These are phyloP conservation scores for Scedosporium aurantiacum DNA, from an alignment of 2,329 filamentous ascomycete genomes.

Conservation along the genomic window DNA sequence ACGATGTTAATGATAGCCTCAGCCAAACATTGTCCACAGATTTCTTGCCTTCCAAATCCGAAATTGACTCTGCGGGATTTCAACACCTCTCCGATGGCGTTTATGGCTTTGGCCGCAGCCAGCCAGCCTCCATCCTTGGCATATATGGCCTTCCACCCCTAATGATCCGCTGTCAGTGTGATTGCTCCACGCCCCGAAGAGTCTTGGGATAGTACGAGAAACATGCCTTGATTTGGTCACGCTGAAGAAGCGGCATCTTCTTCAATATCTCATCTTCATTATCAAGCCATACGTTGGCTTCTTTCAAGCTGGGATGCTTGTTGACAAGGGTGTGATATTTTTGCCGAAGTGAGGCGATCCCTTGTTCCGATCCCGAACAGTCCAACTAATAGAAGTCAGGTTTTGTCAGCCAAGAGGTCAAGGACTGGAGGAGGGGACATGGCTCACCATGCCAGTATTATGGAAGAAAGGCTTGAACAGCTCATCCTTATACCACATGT, in stretches of 20 bases:
- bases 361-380: slow-evolving; percentile 19
- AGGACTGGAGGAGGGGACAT: background rate
- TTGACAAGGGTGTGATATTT: slow-evolving; percentile 21
- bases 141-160: slow-evolving; percentile 34
- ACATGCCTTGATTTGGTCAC: slow-evolving; percentile 25
- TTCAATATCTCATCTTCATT: slow-evolving; percentile 30
- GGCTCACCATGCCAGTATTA: slow-evolving; percentile 27
- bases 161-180: background rate
- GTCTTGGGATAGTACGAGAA: background rate
- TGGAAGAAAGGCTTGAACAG: slow-evolving; percentile 33
- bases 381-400: slow-evolving; percentile 14
- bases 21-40: background rate
- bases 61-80: slow-evolving; percentile 27
- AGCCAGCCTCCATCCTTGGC: slow-evolving; percentile 34
- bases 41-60: slow-evolving; percentile 23
- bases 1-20: background rate
- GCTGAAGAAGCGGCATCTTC: slow-evolving; percentile 26
- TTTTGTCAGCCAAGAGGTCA: background rate
- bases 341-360: slow-evolving; percentile 19
- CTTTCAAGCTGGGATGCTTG: slow-evolving; percentile 19
- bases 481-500: slow-evolving; percentile 30
- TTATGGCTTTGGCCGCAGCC: slow-evolving; percentile 33
- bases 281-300: slow-evolving; percentile 30
- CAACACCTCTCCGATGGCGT: slow-evolving; percentile 29
- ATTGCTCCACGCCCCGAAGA: background rate